phyloP scores from a whole-genome alignment of 2,329 filamentous ascomycete genomes.

The Eutypa lata region DNA sequence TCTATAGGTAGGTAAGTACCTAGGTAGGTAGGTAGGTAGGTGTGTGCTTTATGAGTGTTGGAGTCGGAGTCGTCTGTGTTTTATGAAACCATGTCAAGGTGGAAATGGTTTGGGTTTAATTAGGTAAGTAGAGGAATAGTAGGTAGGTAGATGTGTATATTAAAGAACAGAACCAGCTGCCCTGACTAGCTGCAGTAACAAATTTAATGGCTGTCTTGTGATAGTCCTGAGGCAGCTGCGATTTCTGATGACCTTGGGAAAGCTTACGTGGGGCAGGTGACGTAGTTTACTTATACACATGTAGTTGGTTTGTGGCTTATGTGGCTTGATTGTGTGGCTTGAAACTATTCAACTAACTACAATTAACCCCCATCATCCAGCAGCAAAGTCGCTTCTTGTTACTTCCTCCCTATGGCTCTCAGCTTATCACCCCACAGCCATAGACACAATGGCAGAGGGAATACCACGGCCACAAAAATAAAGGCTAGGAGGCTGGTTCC shows the following conservation, averaged over 20 bases:
- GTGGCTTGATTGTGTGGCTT: neutral
- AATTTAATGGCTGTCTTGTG: too few relatives aligned
- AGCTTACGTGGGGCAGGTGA: neutral
- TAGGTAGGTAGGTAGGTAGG: neutral
- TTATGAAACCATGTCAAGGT: neutral
- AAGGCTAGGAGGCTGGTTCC: conserved; percentile 38
- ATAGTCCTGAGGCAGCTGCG: neutral
- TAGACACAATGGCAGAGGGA: conserved; percentile 17
- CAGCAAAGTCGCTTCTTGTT: too few relatives aligned
- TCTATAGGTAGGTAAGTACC: too few relatives aligned
- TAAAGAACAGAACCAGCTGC: neutral
- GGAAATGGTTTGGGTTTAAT: too few relatives aligned
- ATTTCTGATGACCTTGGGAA: too few relatives aligned
- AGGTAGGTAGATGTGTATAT: neutral
- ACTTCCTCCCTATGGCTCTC: neutral
- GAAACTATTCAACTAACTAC: too few relatives aligned
- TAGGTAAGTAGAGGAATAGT: too few relatives aligned
- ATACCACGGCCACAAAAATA: conserved; percentile 24
- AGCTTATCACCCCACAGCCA: conserved; percentile 16
- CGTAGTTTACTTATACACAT: neutral
- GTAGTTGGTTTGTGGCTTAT: neutral
- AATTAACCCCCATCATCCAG: neutral
- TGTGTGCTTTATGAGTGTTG: neutral
- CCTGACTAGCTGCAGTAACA: neutral
- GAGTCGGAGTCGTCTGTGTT: neutral